Base-by-base conservation (phyloP, 345 rosid species). In the Schrenkiella parvula region DNA sequence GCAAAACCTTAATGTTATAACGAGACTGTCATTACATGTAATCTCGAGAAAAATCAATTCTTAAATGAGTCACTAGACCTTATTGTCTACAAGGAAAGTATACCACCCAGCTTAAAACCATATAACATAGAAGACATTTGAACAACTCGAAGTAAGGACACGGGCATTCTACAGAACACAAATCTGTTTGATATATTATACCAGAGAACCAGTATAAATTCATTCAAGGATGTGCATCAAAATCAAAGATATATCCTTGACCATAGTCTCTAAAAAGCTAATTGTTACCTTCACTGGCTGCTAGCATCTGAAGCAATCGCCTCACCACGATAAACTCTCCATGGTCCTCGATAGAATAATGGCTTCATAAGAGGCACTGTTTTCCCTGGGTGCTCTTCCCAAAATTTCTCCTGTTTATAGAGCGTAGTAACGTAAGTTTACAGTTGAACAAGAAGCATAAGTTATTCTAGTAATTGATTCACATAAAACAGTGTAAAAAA, bases 361-460 rank as follows among this genome's bases (percentile, higher is more conserved):
- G 98, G 96, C 77, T 76, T 80, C 97, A 90, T 85, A 4, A 93
- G 80, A 21, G 93, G 98, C 76, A 93, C 96, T 1, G 74, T 82
- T 75, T 93, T 80, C 7, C 98, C 93, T 8, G 97, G 97, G 28
- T 87, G 97, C 55, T 87, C 98, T 82, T 90, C 96, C 97, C 96
- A 93, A 82, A 86, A 90, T 46, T 83, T 89, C 81, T 89, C 98
- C 96, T 90, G 87, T 74, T 47, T 3, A 74, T 32, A 75, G 43
- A 71, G 42, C 42, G 26, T 6, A 71, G 52, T 34, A 41, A 50
- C 46, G 39, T 38, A 58, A 59, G 64, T 21, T 37, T 4, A 37
- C 26, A 56, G 47, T 11, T 31, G 10, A 70, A 42, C 43, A 68
- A 64, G 59, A 70, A 53, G 15, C 29, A 28, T 6, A 37, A 73